phyloP scores from a whole-genome alignment of 495 filamentous ascomycete genomes.

The Podospora comata region DNA sequence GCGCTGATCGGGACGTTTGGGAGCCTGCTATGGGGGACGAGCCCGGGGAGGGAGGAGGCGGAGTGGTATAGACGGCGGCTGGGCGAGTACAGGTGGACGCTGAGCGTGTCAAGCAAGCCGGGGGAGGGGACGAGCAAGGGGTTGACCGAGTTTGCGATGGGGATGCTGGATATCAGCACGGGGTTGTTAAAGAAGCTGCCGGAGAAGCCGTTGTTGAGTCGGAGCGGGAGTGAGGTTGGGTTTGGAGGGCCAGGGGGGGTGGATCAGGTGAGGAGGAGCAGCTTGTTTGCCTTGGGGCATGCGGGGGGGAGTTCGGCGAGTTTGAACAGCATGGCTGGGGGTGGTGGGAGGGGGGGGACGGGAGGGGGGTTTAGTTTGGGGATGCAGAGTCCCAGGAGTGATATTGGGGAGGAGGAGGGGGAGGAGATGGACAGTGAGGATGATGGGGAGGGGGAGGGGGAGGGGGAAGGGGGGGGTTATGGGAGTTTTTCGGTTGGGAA shows the following conservation, averaged over 20 bases:
- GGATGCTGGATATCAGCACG: conserved; percentile 64
- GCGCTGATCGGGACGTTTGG: conserved; percentile 80
- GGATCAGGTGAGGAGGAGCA: conserved; percentile 32
- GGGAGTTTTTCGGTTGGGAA: conserved; percentile 43
- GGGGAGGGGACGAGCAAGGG: conserved; percentile 51
- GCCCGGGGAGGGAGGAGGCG: conserved; percentile 81
- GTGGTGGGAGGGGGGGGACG: conserved; percentile 10
- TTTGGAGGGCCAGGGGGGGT: conserved; percentile 34
- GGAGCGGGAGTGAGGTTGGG: conserved; percentile 42
- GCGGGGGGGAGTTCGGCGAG: conserved; percentile 13
- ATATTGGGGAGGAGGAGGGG: conserved; percentile 43
- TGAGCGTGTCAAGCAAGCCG: conserved; percentile 77
- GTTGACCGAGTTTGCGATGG: conserved; percentile 73
- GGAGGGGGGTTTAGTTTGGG: neutral
- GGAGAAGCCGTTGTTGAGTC: conserved; percentile 53
- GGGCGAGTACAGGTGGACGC: conserved; percentile 89
- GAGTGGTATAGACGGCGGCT: conserved; percentile 90
- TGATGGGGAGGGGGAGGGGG: conserved; percentile 38
- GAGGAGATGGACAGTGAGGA: conserved; percentile 44
- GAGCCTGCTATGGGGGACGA: conserved; percentile 78
- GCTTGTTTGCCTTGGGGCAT: conserved; percentile 31
- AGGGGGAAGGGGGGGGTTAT: conserved; percentile 51
- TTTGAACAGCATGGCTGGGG: conserved; percentile 26
- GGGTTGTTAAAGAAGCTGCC: conserved; percentile 55
- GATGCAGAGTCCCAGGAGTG: conserved; percentile 37